phyloP scores from a whole-genome alignment of 2,329 filamentous ascomycete genomes.

The Aaosphaeria pasadenensis region DNA sequence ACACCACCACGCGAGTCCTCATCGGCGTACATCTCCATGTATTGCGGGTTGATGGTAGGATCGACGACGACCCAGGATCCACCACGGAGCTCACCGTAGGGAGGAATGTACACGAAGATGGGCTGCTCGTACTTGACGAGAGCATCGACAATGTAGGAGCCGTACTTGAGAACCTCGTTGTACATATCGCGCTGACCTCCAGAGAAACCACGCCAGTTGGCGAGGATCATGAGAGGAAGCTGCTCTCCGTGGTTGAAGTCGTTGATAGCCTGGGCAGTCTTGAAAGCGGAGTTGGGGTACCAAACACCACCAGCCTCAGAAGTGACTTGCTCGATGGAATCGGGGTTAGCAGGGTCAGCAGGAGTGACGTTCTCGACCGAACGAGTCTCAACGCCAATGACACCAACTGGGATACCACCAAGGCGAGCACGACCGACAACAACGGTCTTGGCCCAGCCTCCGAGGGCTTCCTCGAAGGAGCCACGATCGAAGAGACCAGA shows the following conservation, averaged over 20 bases:
- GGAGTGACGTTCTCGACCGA: constrained; percentile 96
- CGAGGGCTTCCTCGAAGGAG: constrained; percentile 95
- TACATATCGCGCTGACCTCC: constrained; percentile 99
- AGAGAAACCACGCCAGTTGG: constrained; percentile 99
- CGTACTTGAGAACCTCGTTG: constrained; percentile 99
- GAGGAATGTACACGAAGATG: constrained; percentile 98
- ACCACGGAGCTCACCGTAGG: constrained; percentile 93
- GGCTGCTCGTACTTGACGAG: constrained; percentile 98
- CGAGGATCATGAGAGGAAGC: constrained; percentile 96
- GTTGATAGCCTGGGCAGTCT: constrained; percentile 97
- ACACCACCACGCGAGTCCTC: constrained; percentile 94
- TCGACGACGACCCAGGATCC: constrained; percentile 99
- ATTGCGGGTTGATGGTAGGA: constrained; percentile 92
- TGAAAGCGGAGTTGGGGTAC: constrained; percentile 99
- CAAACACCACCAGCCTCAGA: constrained; percentile 98
- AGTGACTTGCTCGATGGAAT: constrained; percentile 92
- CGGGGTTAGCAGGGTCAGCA: constrained; percentile 94
- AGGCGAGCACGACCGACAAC: constrained; percentile 95
- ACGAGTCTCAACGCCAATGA: constrained; percentile 94
- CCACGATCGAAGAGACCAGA: constrained; percentile 93
- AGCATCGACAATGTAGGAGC: constrained; percentile 97
- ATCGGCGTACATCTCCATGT: constrained; percentile 99
- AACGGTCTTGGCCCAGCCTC: constrained; percentile 95
- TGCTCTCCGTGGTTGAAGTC: constrained; percentile 99
- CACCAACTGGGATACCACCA: constrained; percentile 96